Percentiles rank a stretch among this genome's conserved stretches.
phyloP scores from a whole-genome alignment of 2,329 filamentous ascomycete genomes.

The Neopestalotiopsis rosae region DNA sequence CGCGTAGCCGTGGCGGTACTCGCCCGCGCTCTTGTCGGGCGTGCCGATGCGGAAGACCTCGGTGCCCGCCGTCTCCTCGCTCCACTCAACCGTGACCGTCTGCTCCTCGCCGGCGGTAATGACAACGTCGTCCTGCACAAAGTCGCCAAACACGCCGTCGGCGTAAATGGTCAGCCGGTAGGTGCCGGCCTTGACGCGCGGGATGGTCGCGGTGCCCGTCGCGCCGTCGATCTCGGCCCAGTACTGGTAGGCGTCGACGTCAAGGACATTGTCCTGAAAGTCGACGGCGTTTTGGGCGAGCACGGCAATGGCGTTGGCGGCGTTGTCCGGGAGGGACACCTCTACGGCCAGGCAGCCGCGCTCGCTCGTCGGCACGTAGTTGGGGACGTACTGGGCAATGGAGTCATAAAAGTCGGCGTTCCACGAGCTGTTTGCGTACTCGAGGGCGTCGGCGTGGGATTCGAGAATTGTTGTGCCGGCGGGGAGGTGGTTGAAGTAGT shows the following conservation, averaged over 20 bases:
- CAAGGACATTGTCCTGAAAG: constrained; percentile 64
- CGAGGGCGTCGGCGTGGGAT: constrained; percentile 58
- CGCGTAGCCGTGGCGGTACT: constrained; percentile 63
- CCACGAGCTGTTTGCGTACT: constrained; percentile 57
- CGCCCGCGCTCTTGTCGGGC: constrained; percentile 65
- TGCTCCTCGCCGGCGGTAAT: constrained; percentile 47
- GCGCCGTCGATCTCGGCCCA: constrained; percentile 56
- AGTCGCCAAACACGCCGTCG: constrained; percentile 66
- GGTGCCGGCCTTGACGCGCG: constrained; percentile 58
- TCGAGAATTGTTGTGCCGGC: constrained; percentile 49
- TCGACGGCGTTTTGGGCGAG: constrained; percentile 56
- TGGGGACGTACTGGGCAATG: constrained; percentile 63
- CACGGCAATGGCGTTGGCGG: constrained; percentile 58
- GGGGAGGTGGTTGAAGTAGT: constrained; percentile 65
- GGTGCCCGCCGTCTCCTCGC: constrained; percentile 57
- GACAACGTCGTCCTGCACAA: constrained; percentile 54
- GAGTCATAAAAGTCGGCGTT: constrained; percentile 67
- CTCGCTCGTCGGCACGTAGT: constrained; percentile 58
- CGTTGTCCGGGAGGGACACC: constrained; percentile 56
- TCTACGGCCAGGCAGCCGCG: constrained; percentile 57
- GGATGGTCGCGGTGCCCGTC: constrained; percentile 56
- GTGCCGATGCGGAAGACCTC: constrained; percentile 69
- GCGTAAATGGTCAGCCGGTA: constrained; percentile 70
- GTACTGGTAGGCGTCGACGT: constrained; percentile 64
- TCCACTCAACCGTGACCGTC: constrained; percentile 51